phyloP scores from a whole-genome alignment of 2,329 filamentous ascomycete genomes.

The Colletotrichum noveboracense region DNA sequence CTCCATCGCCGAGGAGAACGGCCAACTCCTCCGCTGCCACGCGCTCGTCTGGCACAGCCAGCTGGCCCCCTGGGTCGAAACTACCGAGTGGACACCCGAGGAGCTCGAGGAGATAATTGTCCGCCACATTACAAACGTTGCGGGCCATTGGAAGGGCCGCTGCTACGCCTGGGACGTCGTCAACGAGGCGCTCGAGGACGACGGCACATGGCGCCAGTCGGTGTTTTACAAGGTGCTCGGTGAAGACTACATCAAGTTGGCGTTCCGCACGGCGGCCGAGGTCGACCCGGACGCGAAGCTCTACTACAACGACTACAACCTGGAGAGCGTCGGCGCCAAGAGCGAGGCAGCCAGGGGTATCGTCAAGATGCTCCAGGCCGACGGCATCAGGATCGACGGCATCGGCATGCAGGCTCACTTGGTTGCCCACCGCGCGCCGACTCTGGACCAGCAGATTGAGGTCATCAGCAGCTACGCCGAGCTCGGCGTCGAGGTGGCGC shows the following conservation, averaged over 20 bases:
- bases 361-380: conserved; percentile 47
- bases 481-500: conserved; percentile 54
- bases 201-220: conserved; percentile 55
- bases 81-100: conserved; percentile 56
- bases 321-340: conserved; percentile 58
- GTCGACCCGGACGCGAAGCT: conserved; percentile 63
- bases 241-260: conserved; percentile 60
- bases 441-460: conserved; percentile 35
- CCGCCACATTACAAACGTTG: conserved; percentile 65
- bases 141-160: conserved; percentile 61
- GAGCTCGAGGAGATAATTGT: conserved; percentile 57
- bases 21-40: conserved; percentile 63
- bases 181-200: conserved; percentile 67
- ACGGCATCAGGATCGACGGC: conserved; percentile 64
- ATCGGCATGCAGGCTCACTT: conserved; percentile 68
- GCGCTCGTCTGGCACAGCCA: conserved; percentile 55
- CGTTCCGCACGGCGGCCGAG: conserved; percentile 60
- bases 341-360: conserved; percentile 48
- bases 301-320: conserved; percentile 64
- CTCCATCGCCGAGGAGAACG: conserved; percentile 44
- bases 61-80: conserved; percentile 35
- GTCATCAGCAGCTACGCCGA: conserved; percentile 48
- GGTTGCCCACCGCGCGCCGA: conserved; percentile 54
- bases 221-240: conserved; percentile 63
- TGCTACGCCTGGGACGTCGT: conserved; percentile 71